A percentile compares a stretch with the other conserved stretches of the same genome.
Evolutionary conservation across 129 eudicot genomes (phyloP).

Genomic region (Pseudognaphalium luteoalbum): DNA sequence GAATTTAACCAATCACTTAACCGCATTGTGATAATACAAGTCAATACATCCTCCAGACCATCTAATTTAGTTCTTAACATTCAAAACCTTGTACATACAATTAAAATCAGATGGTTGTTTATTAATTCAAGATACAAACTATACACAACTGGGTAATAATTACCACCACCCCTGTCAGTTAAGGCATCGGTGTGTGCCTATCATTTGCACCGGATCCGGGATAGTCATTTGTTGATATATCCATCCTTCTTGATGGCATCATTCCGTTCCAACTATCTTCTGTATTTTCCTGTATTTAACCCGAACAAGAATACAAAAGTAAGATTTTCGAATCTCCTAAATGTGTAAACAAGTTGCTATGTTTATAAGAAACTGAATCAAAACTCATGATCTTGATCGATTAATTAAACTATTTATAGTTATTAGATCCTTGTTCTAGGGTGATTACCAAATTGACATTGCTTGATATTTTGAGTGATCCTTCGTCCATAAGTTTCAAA

Average conservation of each 20-base stretch:
- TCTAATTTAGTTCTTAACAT: too few species aligned
- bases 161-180: slow-evolving; percentile 14
- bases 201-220: slow-evolving; percentile 79
- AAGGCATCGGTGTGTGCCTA: slow-evolving; percentile 70
- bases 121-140: too few species aligned
- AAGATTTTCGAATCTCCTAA: background rate
- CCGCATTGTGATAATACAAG: background rate
- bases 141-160: too few species aligned
- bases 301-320: background rate
- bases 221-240: slow-evolving; percentile 53
- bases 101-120: too few species aligned
- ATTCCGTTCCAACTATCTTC: slow-evolving; percentile 26
- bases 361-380: too few species aligned
- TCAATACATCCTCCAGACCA: background rate
- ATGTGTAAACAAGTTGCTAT: background rate
- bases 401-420: background rate
- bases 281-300: slow-evolving; percentile 24
- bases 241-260: slow-evolving; percentile 42
- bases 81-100: too few species aligned
- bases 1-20: background rate
- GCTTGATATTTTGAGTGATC: slow-evolving; percentile 20
- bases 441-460: slow-evolving; percentile 33
- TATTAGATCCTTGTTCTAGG: background rate
- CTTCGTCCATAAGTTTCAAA: slow-evolving; percentile 29
- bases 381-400: too few species aligned